phyloP scores from a whole-genome alignment of 805 yeast species.

The Cyberlindnera euphorbiiphila region DNA sequence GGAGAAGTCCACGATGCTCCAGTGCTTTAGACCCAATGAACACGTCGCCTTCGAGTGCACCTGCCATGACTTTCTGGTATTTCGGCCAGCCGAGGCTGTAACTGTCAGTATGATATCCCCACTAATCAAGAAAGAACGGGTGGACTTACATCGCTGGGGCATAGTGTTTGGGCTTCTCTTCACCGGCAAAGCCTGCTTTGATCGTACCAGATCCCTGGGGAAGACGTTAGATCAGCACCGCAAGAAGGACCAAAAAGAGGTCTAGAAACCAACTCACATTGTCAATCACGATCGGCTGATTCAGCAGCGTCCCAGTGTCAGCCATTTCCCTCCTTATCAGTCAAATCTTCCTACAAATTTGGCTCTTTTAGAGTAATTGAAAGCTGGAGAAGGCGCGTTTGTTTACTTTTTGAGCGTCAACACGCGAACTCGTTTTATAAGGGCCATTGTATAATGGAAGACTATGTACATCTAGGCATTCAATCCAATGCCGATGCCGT shows the following conservation, averaged over 20 bases:
- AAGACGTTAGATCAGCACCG: conserved; percentile 1
- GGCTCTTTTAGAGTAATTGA: not conserved
- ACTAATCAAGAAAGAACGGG: not conserved
- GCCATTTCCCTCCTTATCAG: conserved; percentile 6
- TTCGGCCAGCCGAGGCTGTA: conserved; percentile 70
- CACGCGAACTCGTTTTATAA: not conserved
- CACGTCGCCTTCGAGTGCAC: conserved; percentile 57
- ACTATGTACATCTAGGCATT: no score
- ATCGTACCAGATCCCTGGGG: conserved; percentile 71
- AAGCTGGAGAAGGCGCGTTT: not conserved
- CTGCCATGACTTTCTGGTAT: conserved; percentile 79
- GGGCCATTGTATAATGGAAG: no score
- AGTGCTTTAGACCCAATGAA: conserved; percentile 79
- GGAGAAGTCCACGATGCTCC: conserved; percentile 70
- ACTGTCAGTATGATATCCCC: not conserved
- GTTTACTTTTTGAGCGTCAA: conserved; percentile 10
- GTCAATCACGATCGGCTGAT: conserved; percentile 76
- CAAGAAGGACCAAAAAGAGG: not conserved
- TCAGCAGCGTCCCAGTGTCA: conserved; percentile 34
- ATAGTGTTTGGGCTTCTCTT: conserved; percentile 67
- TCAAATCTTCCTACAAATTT: not conserved
- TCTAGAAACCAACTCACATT: conserved; percentile 40
- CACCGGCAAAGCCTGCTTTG: conserved; percentile 93
- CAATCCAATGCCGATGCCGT: conserved; percentile 6
- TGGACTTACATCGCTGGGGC: conserved; percentile 49